These are phyloP conservation scores for Colletotrichum sidae DNA, from an alignment of 2,329 filamentous ascomycete species.

Conservation along the genomic window DNA sequence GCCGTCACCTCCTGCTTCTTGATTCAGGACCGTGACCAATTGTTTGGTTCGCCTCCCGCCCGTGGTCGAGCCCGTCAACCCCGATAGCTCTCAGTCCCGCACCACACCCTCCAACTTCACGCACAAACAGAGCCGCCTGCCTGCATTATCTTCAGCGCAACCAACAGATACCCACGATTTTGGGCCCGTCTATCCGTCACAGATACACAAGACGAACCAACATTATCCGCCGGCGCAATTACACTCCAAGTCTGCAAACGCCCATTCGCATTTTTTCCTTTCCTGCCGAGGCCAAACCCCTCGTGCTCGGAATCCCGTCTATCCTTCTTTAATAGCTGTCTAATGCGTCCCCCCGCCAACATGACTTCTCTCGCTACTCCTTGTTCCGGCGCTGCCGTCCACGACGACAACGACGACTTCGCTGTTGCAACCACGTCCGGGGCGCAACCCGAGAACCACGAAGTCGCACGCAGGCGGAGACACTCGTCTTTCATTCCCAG, in stretches of 20 bases:
- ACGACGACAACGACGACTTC: constrained; percentile 48
- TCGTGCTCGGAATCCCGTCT: neutral
- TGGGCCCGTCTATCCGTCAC: constrained; percentile 8
- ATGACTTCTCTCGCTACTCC: constrained; percentile 54
- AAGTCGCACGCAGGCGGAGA: constrained; percentile 56
- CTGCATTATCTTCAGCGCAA: constrained; percentile 20
- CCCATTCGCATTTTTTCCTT: neutral
- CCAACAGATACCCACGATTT: constrained; percentile 10
- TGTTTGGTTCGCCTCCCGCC: constrained; percentile 32
- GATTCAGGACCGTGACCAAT: constrained; percentile 30
- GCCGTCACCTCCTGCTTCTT: too few species aligned
- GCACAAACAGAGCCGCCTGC: constrained; percentile 12
- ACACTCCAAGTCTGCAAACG: neutral
- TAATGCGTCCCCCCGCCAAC: constrained; percentile 38
- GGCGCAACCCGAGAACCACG: constrained; percentile 48
- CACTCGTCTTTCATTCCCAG: constrained; percentile 70
- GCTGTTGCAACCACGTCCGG: constrained; percentile 54
- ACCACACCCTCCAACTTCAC: constrained; percentile 5
- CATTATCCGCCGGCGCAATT: neutral
- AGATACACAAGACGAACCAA: constrained; percentile 2
- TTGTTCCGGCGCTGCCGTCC: constrained; percentile 47
- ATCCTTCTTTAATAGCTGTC: constrained; percentile 1
- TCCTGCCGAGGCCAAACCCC: constrained; percentile 24
- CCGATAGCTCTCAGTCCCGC: constrained; percentile 16
- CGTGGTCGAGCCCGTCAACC: constrained; percentile 31